These are phyloP conservation scores for Pseudocohnilembus persalinus DNA, from an alignment of 169 alveolate species.

Conservation along the genomic window DNA sequence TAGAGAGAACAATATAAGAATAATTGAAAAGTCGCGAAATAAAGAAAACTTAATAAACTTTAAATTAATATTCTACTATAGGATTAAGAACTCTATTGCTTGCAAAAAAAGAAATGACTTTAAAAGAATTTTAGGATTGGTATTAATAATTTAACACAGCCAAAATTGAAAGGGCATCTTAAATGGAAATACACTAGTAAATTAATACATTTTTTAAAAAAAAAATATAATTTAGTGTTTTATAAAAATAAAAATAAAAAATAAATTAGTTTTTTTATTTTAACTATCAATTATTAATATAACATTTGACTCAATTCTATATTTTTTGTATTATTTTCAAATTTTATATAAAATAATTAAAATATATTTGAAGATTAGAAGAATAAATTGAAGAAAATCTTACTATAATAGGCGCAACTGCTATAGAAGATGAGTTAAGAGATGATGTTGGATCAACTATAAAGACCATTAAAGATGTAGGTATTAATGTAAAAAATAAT, in stretches of 20 bases:
- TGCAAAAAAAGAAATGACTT: slow-evolving; percentile 59
- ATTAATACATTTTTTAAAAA: not conserved
- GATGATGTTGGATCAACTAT: slow-evolving; percentile 95
- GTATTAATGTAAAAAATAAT: slow-evolving; percentile 74
- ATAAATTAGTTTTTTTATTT: too few species aligned
- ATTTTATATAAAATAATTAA: too few species aligned
- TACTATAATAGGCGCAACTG: slow-evolving; percentile 93
- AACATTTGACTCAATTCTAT: too few species aligned
- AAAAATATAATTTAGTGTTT: too few species aligned
- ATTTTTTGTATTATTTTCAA: too few species aligned
- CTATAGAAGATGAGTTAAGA: slow-evolving; percentile 94
- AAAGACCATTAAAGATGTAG: slow-evolving; percentile 90
- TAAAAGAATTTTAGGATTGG: slow-evolving; percentile 56
- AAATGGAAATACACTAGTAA: too few species aligned
- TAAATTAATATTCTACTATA: slow-evolving; percentile 55
- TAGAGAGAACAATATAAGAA: not conserved
- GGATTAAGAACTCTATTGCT: slow-evolving; percentile 80
- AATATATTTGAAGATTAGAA: not conserved
- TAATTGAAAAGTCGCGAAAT: not conserved
- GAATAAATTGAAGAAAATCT: slow-evolving; percentile 86
- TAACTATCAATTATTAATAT: too few species aligned
- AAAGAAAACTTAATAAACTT: not conserved
- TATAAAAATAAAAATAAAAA: too few species aligned
- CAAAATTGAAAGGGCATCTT: too few species aligned
- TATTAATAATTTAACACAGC: slow-evolving; percentile 39